Base-by-base conservation (phyloP, 257 asterid genomes). In the Echites panduratus region DNA sequence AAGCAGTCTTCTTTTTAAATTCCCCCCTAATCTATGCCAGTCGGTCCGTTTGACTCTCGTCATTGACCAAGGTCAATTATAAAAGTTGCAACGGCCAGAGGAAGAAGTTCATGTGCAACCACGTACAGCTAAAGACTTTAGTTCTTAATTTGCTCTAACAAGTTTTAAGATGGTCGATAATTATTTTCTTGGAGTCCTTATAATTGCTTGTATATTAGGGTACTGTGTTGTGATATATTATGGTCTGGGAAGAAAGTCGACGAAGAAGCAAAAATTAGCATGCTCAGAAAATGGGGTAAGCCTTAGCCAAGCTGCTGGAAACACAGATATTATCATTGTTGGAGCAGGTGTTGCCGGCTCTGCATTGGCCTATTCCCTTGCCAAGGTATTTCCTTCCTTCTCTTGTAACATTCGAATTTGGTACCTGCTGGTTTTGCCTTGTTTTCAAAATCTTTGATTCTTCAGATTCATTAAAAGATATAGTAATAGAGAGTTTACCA, bases 331-430 rank as follows among this genome's bases (percentile, higher is more conserved):
- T 0, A 49, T 68, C 41, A 0, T 68, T 10, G 61, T 48, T 22
- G 72, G 72, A 48, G 72, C 72, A n/a, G 72, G 45, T 2, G 92
- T 87, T 14, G 88, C 88, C 35, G 88, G 89, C 14, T 83, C 87
- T 20, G 83, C 92, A n/a, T 74, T 87, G 32, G 92, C 92, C 49
- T 82, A 87, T 71, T 75, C 86, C 58, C 71, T 87, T 72, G 91
- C 87, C 27, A 84, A 84, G 89, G 91, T 84, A 65, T 35, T 49
- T 32, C 38, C 38, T 32, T 49, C n/a, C n/a, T 2, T 49, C 54
- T 49, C 45, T 14, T 49, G 54, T 14, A 2, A 49, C 54, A 49
- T 14, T 48, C 14, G 19, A 48, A 12, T 6, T 40, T 2, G 3
- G 43, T 0, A 2, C 43, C 43, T 40, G 43, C 0, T 40, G 43